A percentile compares a stretch with the other conserved stretches of the same genome.
phyloP scores from a whole-genome alignment of 2,329 filamentous ascomycete species.

The Neonectria faginata region DNA sequence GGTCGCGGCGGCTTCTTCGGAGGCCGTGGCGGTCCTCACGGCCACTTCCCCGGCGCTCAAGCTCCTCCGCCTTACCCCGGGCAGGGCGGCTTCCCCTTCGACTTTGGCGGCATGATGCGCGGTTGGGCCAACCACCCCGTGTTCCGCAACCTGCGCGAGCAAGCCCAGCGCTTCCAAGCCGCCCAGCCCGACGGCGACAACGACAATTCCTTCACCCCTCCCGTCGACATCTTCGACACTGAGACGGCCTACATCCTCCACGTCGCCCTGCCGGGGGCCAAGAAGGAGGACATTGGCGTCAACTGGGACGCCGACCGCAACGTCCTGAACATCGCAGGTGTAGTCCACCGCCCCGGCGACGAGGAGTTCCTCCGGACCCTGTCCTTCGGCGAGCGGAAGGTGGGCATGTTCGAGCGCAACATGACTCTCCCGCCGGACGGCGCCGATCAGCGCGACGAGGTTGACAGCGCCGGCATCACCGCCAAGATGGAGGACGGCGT shows the following conservation, averaged over 20 bases:
- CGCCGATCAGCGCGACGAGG: conserved; percentile 61
- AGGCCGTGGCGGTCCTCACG: conserved; percentile 37
- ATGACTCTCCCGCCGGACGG: conserved; percentile 68
- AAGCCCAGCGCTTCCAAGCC: conserved; percentile 46
- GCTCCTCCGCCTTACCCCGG: conserved; percentile 33
- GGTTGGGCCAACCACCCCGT: conserved; percentile 57
- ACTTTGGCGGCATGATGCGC: conserved; percentile 55
- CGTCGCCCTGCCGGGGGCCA: conserved; percentile 80
- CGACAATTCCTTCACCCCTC: conserved; percentile 66
- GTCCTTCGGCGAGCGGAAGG: conserved; percentile 73
- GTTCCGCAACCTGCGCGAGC: conserved; percentile 56
- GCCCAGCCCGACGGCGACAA: conserved; percentile 22
- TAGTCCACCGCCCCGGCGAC: conserved; percentile 78
- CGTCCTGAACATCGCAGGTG: conserved; percentile 75
- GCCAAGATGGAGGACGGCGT: conserved; percentile 85
- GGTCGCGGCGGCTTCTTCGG: conserved; percentile 38
- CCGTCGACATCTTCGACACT: conserved; percentile 82
- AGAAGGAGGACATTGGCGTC: conserved; percentile 81
- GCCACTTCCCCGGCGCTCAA: conserved; percentile 41
- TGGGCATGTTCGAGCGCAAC: conserved; percentile 80
- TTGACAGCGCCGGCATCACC: conserved; percentile 75
- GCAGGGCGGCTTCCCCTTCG: conserved; percentile 46
- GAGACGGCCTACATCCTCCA: conserved; percentile 75
- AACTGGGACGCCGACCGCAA: conserved; percentile 79
- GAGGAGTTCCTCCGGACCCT: conserved; percentile 76